These are phyloP conservation scores for Hemileccinum hortonii DNA, from an alignment of 1,284 basidiomycete genomes.

Conservation along the genomic window DNA sequence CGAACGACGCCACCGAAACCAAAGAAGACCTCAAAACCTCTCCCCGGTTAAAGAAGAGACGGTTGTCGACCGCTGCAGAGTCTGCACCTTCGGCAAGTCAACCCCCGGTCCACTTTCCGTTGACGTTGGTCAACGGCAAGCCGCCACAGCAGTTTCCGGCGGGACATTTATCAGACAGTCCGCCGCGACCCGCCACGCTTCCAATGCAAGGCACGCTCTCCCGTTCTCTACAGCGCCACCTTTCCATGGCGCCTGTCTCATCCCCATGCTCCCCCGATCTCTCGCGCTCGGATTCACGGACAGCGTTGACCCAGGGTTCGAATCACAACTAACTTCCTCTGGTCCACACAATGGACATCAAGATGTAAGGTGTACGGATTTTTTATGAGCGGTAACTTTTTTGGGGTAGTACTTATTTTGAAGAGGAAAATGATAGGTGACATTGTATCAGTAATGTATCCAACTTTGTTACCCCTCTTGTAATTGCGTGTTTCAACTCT, in stretches of 20 bases:
- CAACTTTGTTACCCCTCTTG: conserved; percentile 25
- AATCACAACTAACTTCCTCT: conserved; percentile 12
- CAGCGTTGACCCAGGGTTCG: conserved; percentile 20
- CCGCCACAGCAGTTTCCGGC: conserved; percentile 34
- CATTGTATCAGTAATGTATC: conserved; percentile 29
- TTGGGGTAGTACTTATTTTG: background rate
- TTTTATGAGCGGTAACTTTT: conserved; percentile 11
- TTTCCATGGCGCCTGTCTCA: conserved; percentile 29
- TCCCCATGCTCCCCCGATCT: conserved; percentile 11
- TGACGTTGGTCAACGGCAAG: conserved; percentile 28
- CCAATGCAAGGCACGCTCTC: conserved; percentile 16
- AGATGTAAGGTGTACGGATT: conserved; percentile 8
- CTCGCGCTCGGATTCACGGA: conserved; percentile 24
- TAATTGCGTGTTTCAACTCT: conserved; percentile 15
- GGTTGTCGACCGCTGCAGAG: conserved; percentile 14
- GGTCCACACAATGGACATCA: background rate
- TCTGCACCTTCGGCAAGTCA: conserved; percentile 1
- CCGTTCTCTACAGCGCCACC: conserved; percentile 30
- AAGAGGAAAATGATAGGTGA: conserved; percentile 10
- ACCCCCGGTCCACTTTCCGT: conserved; percentile 10
- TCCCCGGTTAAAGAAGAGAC: conserved; percentile 29
- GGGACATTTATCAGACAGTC: conserved; percentile 15
- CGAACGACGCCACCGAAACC: conserved; percentile 11
- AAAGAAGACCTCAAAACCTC: conserved; percentile 16
- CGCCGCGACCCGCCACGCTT: background rate